These are phyloP conservation scores for Xerocomus potaroensis DNA, from an alignment of 768 basidiomycete species.

Conservation along the genomic window DNA sequence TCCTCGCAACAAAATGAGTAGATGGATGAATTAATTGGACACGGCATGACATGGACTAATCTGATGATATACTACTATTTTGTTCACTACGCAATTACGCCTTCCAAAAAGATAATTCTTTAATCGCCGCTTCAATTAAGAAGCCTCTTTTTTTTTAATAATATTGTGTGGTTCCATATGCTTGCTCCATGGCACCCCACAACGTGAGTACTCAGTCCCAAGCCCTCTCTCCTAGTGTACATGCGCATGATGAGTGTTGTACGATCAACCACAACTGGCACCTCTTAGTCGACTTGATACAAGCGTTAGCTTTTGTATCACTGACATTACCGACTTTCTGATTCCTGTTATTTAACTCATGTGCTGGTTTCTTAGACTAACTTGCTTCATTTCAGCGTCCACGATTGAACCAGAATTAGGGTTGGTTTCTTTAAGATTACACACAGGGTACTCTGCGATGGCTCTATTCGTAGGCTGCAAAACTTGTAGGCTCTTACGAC, in stretches of 20 bases:
- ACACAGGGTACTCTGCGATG: too few species aligned
- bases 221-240: constrained; percentile 4
- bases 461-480: too few species aligned
- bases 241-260: constrained; percentile 87
- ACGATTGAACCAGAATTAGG: too few species aligned
- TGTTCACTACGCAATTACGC: too few species aligned
- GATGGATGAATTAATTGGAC: too few species aligned
- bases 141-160: too few species aligned
- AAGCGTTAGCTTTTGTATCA: constrained; percentile 43
- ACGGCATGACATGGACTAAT: too few species aligned
- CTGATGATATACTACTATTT: too few species aligned
- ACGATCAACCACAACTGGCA: constrained; percentile 69
- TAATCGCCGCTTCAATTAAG: constrained; percentile 22
- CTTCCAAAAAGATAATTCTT: not conserved
- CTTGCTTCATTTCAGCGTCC: constrained; percentile 9
- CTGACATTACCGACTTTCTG: constrained; percentile 76
- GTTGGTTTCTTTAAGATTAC: too few species aligned
- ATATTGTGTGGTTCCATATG: too few species aligned
- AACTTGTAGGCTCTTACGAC: too few species aligned
- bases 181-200: too few species aligned
- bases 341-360: constrained; percentile 19
- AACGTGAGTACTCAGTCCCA: constrained; percentile 22
- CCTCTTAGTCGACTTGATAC: constrained; percentile 86
- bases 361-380: constrained; percentile 15
- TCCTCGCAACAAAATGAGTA: constrained; percentile 43